These are phyloP conservation scores for Russula vinacea DNA, from an alignment of 768 basidiomycete genomes.

Conservation along the genomic window DNA sequence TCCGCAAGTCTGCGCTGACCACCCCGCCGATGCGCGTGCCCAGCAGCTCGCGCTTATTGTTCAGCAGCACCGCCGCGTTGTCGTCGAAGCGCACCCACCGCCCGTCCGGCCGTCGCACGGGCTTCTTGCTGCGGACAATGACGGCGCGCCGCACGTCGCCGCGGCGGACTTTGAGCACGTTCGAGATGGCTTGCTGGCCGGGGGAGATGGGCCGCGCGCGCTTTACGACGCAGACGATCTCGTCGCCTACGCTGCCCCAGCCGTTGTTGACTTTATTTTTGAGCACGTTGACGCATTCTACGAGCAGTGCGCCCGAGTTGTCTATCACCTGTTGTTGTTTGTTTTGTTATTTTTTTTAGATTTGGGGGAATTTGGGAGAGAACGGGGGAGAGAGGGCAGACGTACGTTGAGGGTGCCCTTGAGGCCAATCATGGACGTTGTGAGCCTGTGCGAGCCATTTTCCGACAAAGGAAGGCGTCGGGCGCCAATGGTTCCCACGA, in stretches of 20 bases:
- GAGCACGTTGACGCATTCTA: constrained; percentile 94
- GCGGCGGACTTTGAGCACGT: constrained; percentile 83
- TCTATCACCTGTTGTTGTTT: constrained; percentile 91
- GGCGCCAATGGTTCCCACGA: constrained; percentile 17
- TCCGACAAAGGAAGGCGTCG: not conserved
- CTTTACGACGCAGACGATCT: constrained; percentile 94
- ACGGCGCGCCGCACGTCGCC: constrained; percentile 96
- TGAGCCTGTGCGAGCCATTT: not conserved
- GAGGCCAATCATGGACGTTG: constrained; percentile 81
- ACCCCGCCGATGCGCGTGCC: constrained; percentile 93
- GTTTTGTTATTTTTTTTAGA: not conserved
- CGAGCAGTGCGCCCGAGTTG: constrained; percentile 91
- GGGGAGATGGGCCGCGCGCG: constrained; percentile 79
- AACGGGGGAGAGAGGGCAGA: not conserved
- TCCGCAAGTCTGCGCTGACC: constrained; percentile 84
- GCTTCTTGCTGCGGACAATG: constrained; percentile 89
- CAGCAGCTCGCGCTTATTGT: constrained; percentile 94
- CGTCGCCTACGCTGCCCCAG: constrained; percentile 90
- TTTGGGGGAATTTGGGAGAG: constrained; percentile 1
- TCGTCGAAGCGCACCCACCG: constrained; percentile 89
- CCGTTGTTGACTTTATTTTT: constrained; percentile 96
- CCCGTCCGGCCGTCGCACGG: constrained; percentile 83
- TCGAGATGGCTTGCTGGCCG: constrained; percentile 61
- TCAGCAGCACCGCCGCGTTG: constrained; percentile 90
- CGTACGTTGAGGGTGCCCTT: constrained; percentile 85